phyloP scores from a whole-genome alignment of 192 early-diverging fungal species.

The Backusella parvicylindrica region DNA sequence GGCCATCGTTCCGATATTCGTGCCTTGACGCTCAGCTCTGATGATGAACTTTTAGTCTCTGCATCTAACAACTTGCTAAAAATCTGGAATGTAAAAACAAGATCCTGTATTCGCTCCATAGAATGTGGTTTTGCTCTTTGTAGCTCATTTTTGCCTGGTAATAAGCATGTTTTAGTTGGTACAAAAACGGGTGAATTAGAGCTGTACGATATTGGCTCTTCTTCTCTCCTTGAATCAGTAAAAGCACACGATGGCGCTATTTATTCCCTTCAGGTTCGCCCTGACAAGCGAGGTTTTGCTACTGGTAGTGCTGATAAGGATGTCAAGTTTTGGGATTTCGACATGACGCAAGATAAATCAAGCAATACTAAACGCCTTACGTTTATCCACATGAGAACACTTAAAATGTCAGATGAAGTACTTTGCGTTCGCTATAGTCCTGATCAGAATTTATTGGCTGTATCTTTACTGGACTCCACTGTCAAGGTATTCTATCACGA shows the following conservation, averaged over 20 bases:
- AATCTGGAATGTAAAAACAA: slow-evolving; percentile 85
- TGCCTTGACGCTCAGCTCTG: slow-evolving; percentile 82
- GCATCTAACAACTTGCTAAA: slow-evolving; percentile 85
- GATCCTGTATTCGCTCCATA: slow-evolving; percentile 84
- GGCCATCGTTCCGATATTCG: slow-evolving; percentile 94
- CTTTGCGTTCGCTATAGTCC: slow-evolving; percentile 83
- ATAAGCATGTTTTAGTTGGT: slow-evolving; percentile 86
- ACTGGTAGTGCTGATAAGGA: slow-evolving; percentile 93
- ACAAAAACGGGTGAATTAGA: slow-evolving; percentile 90
- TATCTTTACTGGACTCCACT: slow-evolving; percentile 89
- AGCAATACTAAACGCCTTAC: slow-evolving; percentile 58
- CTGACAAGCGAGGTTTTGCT: slow-evolving; percentile 84
- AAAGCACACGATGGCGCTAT: slow-evolving; percentile 89
- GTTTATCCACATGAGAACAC: slow-evolving; percentile 81
- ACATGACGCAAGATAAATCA: slow-evolving; percentile 56
- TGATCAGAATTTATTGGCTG: slow-evolving; percentile 83
- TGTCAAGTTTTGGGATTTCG: slow-evolving; percentile 98
- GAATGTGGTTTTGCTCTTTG: slow-evolving; percentile 93
- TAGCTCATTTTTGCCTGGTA: slow-evolving; percentile 88
- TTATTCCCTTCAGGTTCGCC: slow-evolving; percentile 83
- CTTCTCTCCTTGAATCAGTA: slow-evolving; percentile 79
- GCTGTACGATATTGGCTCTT: slow-evolving; percentile 86
- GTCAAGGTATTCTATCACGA: slow-evolving; percentile 98
- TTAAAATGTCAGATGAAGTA: slow-evolving; percentile 94
- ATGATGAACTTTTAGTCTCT: slow-evolving; percentile 84